These are phyloP conservation scores for Quercus rubra DNA, from an alignment of 306 rosid species.

Conservation along the genomic window DNA sequence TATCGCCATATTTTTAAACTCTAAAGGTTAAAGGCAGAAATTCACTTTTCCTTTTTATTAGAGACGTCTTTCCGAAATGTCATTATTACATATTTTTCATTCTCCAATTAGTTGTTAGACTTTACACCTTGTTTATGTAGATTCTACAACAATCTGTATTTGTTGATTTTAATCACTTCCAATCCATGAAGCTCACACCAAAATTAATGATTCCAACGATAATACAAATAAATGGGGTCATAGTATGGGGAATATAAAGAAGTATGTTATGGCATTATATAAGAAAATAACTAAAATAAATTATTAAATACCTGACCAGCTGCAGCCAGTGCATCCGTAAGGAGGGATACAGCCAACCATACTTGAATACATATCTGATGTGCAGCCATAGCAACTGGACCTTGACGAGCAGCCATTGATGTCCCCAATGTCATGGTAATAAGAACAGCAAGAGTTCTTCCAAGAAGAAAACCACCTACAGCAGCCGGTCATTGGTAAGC, in stretches of 20 bases:
- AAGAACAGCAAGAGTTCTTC: constrained; percentile 89
- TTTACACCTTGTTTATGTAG: neutral
- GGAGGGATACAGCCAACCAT: constrained; percentile 96
- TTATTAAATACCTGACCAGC: constrained; percentile 70
- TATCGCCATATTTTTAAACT: neutral
- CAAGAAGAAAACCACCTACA: constrained; percentile 89
- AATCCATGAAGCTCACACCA: neutral
- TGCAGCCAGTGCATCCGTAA: constrained; percentile 81
- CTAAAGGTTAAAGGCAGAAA: neutral
- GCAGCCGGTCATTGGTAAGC: constrained; percentile 25
- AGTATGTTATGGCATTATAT: constrained; percentile 2
- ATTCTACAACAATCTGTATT: neutral
- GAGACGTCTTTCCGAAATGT: neutral
- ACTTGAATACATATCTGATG: constrained; percentile 98
- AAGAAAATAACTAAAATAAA: constrained; percentile 2
- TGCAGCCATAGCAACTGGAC: constrained; percentile 98
- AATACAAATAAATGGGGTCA: constrained; percentile 13
- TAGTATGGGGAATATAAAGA: constrained; percentile 1
- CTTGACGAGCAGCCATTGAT: constrained; percentile 94
- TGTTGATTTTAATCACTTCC: neutral
- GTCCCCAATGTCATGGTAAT: constrained; percentile 86
- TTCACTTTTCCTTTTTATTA: neutral
- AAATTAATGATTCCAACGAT: neutral
- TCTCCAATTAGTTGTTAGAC: neutral
- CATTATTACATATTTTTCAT: neutral